Conservation (phyloP, 306 rosid species). For the Spatholobus suberectus region DNA sequence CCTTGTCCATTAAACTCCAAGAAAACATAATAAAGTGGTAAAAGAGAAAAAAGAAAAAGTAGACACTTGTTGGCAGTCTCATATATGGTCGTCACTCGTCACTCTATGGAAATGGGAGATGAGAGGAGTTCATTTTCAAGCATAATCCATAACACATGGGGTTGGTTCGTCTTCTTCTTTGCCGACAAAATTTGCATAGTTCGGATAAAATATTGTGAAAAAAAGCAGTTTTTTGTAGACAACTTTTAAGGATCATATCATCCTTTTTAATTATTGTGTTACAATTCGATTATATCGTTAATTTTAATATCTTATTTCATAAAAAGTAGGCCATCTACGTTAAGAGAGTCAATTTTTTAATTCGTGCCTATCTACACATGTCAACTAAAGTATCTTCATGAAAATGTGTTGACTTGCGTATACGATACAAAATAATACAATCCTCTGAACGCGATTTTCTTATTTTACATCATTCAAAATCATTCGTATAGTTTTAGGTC, state of each 20-base stretch:
- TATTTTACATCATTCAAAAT: not conserved
- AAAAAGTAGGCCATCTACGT: not conserved
- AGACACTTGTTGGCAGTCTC: slow-evolving; percentile 39
- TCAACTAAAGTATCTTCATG: not conserved
- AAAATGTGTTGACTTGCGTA: not conserved
- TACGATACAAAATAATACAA: not conserved
- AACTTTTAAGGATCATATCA: not conserved
- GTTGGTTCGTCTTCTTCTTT: slow-evolving; percentile 39
- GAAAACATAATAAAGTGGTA: slow-evolving; percentile 47
- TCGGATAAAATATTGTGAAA: not conserved
- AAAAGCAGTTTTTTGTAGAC: not conserved
- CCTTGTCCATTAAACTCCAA: slow-evolving; percentile 63
- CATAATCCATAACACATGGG: not conserved
- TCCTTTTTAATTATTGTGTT: not conserved
- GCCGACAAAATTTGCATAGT: slow-evolving; percentile 34
- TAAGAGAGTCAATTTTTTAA: not conserved
- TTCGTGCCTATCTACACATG: not conserved
- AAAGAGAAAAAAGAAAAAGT: slow-evolving; percentile 41
- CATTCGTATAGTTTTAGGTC: not conserved
- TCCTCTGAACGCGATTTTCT: not conserved
- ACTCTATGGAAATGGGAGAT: slow-evolving; percentile 24
- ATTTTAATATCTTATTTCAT: not conserved
- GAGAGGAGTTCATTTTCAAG: slow-evolving; percentile 4
- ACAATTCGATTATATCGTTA: not conserved
- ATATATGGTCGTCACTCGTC: slow-evolving; percentile 52